Evolutionary conservation across 75 land plant genomes (phyloP).

Genomic region (Pinus taeda): DNA sequence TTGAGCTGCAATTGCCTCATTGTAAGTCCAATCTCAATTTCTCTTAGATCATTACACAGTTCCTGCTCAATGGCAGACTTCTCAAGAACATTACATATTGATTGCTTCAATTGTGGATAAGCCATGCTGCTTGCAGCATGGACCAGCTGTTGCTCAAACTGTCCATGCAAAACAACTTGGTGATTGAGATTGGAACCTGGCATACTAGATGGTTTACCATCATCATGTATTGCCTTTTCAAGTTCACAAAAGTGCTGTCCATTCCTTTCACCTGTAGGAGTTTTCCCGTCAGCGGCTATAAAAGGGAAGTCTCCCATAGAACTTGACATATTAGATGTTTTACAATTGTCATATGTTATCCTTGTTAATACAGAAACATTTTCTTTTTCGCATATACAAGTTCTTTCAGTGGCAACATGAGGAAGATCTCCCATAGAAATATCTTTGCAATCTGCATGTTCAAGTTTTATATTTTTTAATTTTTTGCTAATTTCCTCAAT

Average conservation of each 20-base stretch:
- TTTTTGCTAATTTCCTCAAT: conserved; percentile 7
- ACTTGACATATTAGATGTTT: background rate
- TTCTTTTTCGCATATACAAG: background rate
- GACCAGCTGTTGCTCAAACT: conserved; percentile 14
- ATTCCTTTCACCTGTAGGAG: background rate
- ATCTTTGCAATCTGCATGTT: background rate
- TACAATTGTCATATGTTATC: no score
- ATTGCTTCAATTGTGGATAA: conserved; percentile 1
- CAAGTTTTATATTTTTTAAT: background rate
- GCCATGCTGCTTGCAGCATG: background rate
- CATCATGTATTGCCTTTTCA: background rate
- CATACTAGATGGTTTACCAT: background rate
- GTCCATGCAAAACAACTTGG: conserved; percentile 20
- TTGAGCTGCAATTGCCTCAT: conserved; percentile 50
- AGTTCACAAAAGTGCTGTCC: background rate
- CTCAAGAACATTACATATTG: conserved; percentile 29
- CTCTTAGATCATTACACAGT: conserved; percentile 65
- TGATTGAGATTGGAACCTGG: background rate
- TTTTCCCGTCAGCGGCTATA: conserved; percentile 8
- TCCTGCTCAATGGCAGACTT: conserved; percentile 61
- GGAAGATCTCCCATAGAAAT: background rate
- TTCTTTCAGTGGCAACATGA: conserved; percentile 10
- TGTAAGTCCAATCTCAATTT: conserved; percentile 47
- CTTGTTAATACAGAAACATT: background rate
- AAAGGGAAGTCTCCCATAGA: background rate